These are phyloP conservation scores for Buxus sempervirens DNA, from an alignment of 164 flowering plant genomes.

Conservation along the genomic window DNA sequence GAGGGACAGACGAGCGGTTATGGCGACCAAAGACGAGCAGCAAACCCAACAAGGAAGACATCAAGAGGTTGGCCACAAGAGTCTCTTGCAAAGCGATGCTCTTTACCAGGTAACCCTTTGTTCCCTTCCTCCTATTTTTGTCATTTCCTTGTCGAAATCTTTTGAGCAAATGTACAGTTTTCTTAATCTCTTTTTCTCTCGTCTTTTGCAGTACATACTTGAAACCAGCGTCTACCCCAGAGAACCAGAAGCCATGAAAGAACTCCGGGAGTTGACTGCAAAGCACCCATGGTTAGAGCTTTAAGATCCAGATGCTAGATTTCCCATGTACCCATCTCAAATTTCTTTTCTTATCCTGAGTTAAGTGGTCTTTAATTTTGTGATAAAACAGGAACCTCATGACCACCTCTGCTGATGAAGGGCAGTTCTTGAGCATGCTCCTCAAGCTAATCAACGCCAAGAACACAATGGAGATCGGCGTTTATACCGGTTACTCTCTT, in stretches of 20 bases:
- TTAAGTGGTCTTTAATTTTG: too few species aligned
- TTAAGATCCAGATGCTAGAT: neutral
- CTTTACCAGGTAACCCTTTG: conserved; percentile 64
- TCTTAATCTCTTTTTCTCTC: neutral
- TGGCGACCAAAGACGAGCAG: conserved; percentile 20
- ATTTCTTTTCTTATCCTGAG: neutral
- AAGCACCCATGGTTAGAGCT: conserved; percentile 71
- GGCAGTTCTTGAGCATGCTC: conserved; percentile 63
- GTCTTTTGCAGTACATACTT: conserved; percentile 45
- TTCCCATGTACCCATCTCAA: neutral
- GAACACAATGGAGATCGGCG: conserved; percentile 72
- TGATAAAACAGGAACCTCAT: conserved; percentile 46
- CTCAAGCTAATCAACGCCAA: conserved; percentile 64
- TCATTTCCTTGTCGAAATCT: neutral
- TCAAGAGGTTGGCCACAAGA: conserved; percentile 92
- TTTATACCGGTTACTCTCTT: conserved; percentile 67
- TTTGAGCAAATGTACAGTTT: too few species aligned
- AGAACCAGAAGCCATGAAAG: conserved; percentile 57
- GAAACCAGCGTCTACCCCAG: conserved; percentile 74
- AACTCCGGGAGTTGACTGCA: conserved; percentile 64
- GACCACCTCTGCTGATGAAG: conserved; percentile 75
- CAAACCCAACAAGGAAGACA: conserved; percentile 37
- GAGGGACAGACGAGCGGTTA: conserved; percentile 1
- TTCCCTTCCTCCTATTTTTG: neutral
- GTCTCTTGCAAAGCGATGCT: conserved; percentile 83